Conservation (phyloP, 306 rosid species). For the Betula pendula region DNA sequence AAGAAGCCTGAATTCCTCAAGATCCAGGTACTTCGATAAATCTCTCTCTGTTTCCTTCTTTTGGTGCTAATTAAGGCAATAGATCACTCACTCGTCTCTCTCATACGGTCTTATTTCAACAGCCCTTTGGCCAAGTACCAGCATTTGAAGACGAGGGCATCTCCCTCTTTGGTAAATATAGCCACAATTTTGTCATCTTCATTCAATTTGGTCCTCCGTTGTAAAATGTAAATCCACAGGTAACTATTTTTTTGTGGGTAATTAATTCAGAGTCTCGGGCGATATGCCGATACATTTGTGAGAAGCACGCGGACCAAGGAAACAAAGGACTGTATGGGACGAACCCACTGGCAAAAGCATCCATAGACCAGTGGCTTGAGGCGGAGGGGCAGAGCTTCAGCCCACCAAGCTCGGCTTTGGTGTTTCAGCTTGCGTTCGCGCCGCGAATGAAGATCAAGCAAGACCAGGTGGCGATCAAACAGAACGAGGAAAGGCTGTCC, state of each 20-base stretch:
- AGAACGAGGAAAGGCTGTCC: slow-evolving; percentile 52
- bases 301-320: slow-evolving; percentile 55
- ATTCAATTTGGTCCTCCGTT: background rate
- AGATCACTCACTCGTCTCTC: background rate
- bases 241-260: background rate
- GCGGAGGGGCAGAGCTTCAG: slow-evolving; percentile 81
- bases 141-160: slow-evolving; percentile 67
- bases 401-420: slow-evolving; percentile 63
- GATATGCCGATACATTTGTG: slow-evolving; percentile 82
- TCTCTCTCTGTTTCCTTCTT: background rate
- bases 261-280: slow-evolving; percentile 70
- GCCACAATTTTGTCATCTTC: background rate
- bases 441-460: slow-evolving; percentile 78
- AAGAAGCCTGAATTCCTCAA: slow-evolving; percentile 65
- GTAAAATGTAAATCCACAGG: background rate
- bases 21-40: slow-evolving; percentile 45
- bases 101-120: background rate
- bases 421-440: slow-evolving; percentile 81
- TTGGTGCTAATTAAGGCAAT: too few relatives aligned
- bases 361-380: slow-evolving; percentile 85
- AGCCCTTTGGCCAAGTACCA: slow-evolving; percentile 94
- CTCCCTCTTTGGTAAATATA: slow-evolving; percentile 64
- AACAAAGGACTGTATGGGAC: slow-evolving; percentile 63
- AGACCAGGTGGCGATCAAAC: slow-evolving; percentile 47
- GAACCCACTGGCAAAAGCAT: slow-evolving; percentile 63